Evolutionary conservation across 2,329 filamentous ascomycete genomes (phyloP).

Genomic region (Biscogniauxia mediterranea): DNA sequence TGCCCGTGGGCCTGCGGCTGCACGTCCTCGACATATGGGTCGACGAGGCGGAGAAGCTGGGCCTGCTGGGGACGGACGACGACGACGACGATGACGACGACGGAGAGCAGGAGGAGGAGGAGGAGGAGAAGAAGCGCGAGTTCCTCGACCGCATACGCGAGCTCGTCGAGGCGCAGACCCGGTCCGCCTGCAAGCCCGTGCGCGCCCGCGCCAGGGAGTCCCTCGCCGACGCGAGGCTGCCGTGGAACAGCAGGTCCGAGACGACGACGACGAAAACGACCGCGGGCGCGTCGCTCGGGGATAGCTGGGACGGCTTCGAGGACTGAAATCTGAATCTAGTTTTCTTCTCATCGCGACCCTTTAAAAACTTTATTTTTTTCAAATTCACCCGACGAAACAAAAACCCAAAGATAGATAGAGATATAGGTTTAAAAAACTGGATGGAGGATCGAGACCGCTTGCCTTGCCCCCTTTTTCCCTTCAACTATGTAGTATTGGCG

Average conservation of each 20-base stretch:
- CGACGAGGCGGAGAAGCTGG: slow-evolving; percentile 78
- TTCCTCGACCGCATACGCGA: slow-evolving; percentile 54
- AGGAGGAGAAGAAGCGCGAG: slow-evolving; percentile 42
- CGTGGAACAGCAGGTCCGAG: slow-evolving; percentile 53
- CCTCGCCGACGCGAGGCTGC: slow-evolving; percentile 71
- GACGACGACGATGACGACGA: slow-evolving; percentile 34
- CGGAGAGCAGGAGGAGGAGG: slow-evolving; percentile 36
- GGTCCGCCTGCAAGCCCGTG: slow-evolving; percentile 68
- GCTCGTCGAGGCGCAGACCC: slow-evolving; percentile 55
- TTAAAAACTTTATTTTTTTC: too few species aligned
- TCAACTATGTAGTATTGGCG: too few species aligned
- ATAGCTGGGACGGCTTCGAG: slow-evolving; percentile 68
- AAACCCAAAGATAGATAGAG: too few species aligned
- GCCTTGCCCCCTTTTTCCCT: too few species aligned
- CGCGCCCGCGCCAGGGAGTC: slow-evolving; percentile 68
- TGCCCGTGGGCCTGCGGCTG: slow-evolving; percentile 81
- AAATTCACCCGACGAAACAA: too few species aligned
- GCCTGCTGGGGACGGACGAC: slow-evolving; percentile 45
- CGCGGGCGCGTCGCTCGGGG: slow-evolving; percentile 30
- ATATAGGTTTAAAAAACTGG: too few species aligned
- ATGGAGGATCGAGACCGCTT: too few species aligned
- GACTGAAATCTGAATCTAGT: slow-evolving; percentile 45
- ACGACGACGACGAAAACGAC: slow-evolving; percentile 28
- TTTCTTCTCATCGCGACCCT: too few species aligned
- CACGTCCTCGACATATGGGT: slow-evolving; percentile 90